Percentiles rank a stretch among this genome's conserved stretches.
Evolutionary conservation across 306 rosid genomes (phyloP).

Genomic region (Medicago arabica): DNA sequence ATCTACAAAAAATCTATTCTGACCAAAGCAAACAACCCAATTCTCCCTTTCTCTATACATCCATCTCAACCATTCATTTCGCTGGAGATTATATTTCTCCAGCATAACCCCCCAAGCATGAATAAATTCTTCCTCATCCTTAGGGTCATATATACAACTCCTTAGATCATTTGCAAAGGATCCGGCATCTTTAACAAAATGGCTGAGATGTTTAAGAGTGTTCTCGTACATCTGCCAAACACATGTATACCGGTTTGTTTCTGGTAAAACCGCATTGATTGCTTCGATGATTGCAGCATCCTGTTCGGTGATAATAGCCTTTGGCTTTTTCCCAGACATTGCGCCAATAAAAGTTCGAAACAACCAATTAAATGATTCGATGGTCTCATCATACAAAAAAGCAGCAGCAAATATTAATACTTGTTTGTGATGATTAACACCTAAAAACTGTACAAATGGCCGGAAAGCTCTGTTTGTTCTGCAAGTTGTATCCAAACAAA

Average conservation of each 20-base stretch:
- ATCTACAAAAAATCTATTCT: conserved; percentile 62
- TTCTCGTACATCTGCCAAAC: conserved; percentile 67
- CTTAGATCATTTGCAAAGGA: conserved; percentile 60
- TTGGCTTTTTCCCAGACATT: conserved; percentile 70
- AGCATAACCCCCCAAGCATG: conserved; percentile 63
- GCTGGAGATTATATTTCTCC: conserved; percentile 58
- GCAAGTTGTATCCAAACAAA: conserved; percentile 62
- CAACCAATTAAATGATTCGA: conserved; percentile 65
- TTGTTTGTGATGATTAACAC: conserved; percentile 68
- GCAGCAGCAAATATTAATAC: conserved; percentile 61
- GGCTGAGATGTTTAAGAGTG: conserved; percentile 61
- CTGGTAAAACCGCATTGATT: conserved; percentile 55
- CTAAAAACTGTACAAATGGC: conserved; percentile 68
- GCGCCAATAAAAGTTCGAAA: conserved; percentile 54
- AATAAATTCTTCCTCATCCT: conserved; percentile 60
- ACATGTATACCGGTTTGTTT: conserved; percentile 52
- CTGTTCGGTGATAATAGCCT: conserved; percentile 64
- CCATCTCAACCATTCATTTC: conserved; percentile 78
- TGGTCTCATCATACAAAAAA: conserved; percentile 58
- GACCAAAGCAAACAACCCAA: conserved; percentile 64
- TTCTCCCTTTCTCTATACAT: conserved; percentile 68
- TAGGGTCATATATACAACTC: conserved; percentile 59
- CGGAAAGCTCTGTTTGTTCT: conserved; percentile 51
- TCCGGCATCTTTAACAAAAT: conserved; percentile 51
- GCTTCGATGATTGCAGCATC: conserved; percentile 68